Conservation (phyloP, 306 rosid genomes). For the Dryas octopetala region DNA sequence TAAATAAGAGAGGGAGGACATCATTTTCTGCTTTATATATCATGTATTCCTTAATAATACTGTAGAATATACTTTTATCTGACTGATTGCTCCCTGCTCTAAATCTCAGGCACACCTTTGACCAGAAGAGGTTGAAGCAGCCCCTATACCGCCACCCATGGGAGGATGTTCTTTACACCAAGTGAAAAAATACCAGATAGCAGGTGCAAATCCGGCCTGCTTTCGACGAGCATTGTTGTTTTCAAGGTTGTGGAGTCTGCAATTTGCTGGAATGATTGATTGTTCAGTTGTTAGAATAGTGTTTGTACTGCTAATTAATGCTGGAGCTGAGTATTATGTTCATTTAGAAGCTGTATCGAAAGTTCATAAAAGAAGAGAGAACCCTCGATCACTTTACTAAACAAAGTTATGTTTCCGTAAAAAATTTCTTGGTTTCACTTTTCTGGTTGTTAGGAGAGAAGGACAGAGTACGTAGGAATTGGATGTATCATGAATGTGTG, state of each 20-base stretch:
- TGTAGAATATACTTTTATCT: constrained; percentile 6
- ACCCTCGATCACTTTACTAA: constrained; percentile 33
- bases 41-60: not conserved
- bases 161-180: constrained; percentile 99
- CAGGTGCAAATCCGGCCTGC: constrained; percentile 17
- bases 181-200: constrained; percentile 46
- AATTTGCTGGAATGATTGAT: constrained; percentile 38
- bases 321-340: constrained; percentile 22
- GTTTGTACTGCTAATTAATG: constrained; percentile 38
- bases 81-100: constrained; percentile 15
- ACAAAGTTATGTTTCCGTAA: not conserved
- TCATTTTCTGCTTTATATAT: constrained; percentile 10
- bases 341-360: constrained; percentile 44
- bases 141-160: constrained; percentile 99
- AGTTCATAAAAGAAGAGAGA: constrained; percentile 31
- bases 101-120: constrained; percentile 87
- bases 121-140: constrained; percentile 98
- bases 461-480: not conserved
- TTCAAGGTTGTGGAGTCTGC: constrained; percentile 31
- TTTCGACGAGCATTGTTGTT: constrained; percentile 22
- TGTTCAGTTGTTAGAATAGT: constrained; percentile 39
- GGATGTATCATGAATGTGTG: not conserved
- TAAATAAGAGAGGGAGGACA: not conserved
- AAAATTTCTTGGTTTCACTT: constrained; percentile 1
- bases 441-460: not conserved